These are phyloP conservation scores for Fusarium sp. DNA, from an alignment of 2,329 filamentous ascomycete species.

Conservation along the genomic window DNA sequence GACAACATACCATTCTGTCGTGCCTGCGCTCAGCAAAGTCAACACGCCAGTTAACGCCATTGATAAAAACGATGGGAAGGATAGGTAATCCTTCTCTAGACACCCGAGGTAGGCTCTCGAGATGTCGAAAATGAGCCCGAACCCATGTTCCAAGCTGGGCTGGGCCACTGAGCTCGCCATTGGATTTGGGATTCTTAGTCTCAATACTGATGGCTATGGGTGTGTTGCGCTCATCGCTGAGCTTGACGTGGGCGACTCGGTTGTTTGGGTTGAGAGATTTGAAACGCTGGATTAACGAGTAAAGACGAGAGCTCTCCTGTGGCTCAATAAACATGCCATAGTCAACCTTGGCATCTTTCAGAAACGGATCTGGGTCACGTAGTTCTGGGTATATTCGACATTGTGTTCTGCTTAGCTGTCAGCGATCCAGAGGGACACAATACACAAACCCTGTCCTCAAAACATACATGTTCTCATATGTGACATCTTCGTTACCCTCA, in stretches of 20 bases:
- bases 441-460: not conserved
- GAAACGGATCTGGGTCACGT: conserved; percentile 1
- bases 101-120: conserved; percentile 5
- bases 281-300: not conserved
- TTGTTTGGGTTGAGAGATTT: not conserved
- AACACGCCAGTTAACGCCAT: conserved; percentile 13
- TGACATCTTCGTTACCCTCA: not conserved
- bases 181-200: not conserved
- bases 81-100: not conserved
- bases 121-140: conserved; percentile 16
- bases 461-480: conserved; percentile 3
- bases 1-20: not conserved
- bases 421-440: not conserved
- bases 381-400: not conserved
- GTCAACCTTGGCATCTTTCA: conserved; percentile 1
- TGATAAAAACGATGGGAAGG: conserved; percentile 11
- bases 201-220: conserved; percentile 1
- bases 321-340: conserved; percentile 7
- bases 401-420: not conserved
- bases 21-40: conserved; percentile 14
- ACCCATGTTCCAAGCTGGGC: conserved; percentile 8
- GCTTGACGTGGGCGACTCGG: not conserved
- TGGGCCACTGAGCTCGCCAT: not conserved
- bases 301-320: not conserved
- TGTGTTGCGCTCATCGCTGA: not conserved